Evolutionary conservation across 768 basidiomycete species (phyloP).

Genomic region (Stropharia rugosoannulata): DNA sequence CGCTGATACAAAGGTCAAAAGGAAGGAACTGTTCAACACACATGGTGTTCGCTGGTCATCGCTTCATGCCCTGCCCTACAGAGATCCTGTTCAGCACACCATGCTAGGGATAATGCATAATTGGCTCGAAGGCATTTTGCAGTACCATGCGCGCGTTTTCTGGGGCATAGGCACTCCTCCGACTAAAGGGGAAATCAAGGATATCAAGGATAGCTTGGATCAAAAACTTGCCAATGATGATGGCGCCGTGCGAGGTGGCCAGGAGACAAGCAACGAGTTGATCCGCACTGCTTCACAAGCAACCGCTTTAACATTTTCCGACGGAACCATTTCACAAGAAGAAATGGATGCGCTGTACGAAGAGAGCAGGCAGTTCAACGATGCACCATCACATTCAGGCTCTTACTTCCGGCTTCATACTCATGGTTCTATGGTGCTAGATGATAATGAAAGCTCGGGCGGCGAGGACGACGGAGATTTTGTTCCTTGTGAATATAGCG

Average conservation of each 20-base stretch:
- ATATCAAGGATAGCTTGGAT: no score
- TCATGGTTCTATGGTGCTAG: neutral
- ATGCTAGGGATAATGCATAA: conserved; percentile 31
- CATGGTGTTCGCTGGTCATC: conserved; percentile 27
- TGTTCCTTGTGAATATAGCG: neutral
- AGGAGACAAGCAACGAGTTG: neutral
- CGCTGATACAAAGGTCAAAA: no score
- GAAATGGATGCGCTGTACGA: conserved; percentile 1
- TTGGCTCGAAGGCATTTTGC: conserved; percentile 23
- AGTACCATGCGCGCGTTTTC: conserved; percentile 1
- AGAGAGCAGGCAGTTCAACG: conserved; percentile 1
- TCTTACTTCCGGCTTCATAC: neutral
- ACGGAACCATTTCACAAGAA: neutral
- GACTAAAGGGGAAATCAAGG: no score
- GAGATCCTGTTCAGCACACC: conserved; percentile 27
- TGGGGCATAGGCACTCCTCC: neutral
- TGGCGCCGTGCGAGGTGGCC: neutral
- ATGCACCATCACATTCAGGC: neutral
- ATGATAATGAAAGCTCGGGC: neutral
- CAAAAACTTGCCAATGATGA: neutral
- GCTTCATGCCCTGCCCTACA: conserved; percentile 24
- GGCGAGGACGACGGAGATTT: neutral
- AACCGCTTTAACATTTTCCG: neutral
- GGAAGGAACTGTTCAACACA: no score
- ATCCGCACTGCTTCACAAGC: neutral